Evolutionary conservation across 2,329 filamentous ascomycete genomes (phyloP), one percentile per base, ranked within the genome.

Genomic region (Penicillium sp.): DNA sequence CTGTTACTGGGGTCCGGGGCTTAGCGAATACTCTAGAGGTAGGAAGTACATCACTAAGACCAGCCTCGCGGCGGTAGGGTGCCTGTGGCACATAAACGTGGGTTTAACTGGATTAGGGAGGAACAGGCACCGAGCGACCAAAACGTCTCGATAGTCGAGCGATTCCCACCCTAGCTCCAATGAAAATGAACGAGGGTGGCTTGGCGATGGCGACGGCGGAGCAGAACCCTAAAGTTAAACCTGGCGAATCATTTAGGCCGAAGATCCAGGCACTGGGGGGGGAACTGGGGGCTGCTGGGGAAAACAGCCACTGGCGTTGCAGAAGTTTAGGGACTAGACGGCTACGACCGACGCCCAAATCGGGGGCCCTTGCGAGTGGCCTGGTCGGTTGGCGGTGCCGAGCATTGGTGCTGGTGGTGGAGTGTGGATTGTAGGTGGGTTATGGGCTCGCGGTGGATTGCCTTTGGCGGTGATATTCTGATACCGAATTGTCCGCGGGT

Each of bases 51-150:
- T n/a, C n/a, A n/a, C n/a, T n/a, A n/a, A n/a, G n/a, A n/a, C n/a
- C n/a, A n/a, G n/a, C n/a, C n/a, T n/a, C n/a, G n/a, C n/a, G n/a
- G n/a, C n/a, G n/a, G n/a, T n/a, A n/a, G n/a, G n/a, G n/a, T n/a
- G n/a, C n/a, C n/a, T n/a, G n/a, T n/a, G n/a, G n/a, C n/a, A n/a
- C n/a, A n/a, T n/a, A n/a, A n/a, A n/a, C n/a, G n/a, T n/a, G n/a
- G n/a, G n/a, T n/a, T n/a, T n/a, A n/a, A n/a, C 55, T 58, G 34
- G 39, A 54, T 48, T 47, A 55, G 56, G 56, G 46, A 58, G 52
- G 46, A 54, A 57, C 46, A 60, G 59, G 55, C 54, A 58, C 40
- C 41, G 33, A 37, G 45, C 47, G 47, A 54, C 44, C 17, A 33
- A 46, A 26, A 18, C 34, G 34, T 23, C 24, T 15, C 30, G 15